Percentiles rank a stretch among this genome's conserved stretches.
Conservation (phyloP, 805 yeast genomes). For the Candida coquimbonensis region DNA sequence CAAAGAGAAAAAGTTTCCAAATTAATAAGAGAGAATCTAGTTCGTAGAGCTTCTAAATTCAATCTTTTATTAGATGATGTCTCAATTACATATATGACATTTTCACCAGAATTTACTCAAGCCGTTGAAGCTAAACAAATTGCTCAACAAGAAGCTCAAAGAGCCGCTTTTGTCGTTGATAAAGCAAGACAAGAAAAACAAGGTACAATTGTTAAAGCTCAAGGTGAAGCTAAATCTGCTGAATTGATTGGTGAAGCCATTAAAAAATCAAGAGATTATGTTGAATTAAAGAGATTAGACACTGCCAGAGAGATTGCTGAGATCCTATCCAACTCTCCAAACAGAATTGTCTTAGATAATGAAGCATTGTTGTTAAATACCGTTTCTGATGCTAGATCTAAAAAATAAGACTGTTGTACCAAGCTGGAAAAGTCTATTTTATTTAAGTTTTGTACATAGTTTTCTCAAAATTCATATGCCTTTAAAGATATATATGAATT, state of each 20-base stretch:
- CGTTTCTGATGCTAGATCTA: slow-evolving; percentile 62
- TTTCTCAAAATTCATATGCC: slow-evolving; percentile 1
- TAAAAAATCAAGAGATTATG: slow-evolving; percentile 92
- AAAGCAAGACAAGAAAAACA: slow-evolving; percentile 97
- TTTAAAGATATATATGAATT: not conserved
- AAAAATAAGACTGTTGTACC: slow-evolving; percentile 16
- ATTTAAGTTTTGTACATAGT: too few relatives aligned
- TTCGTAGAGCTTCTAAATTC: slow-evolving; percentile 87
- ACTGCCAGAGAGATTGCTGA: slow-evolving; percentile 94
- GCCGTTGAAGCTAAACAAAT: slow-evolving; percentile 99
- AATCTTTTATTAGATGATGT: slow-evolving; percentile 89
- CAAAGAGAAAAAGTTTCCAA: slow-evolving; percentile 95
- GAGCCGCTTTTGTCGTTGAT: slow-evolving; percentile 95
- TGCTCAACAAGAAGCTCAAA: slow-evolving; percentile 98
- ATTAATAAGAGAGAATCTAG: slow-evolving; percentile 82
- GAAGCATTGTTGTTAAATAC: slow-evolving; percentile 90
- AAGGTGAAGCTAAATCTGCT: slow-evolving; percentile 98
- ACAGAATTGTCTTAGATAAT: slow-evolving; percentile 84
- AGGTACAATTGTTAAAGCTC: slow-evolving; percentile 92
- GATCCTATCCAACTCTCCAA: slow-evolving; percentile 81
- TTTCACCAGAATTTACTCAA: slow-evolving; percentile 93
- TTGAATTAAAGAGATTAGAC: slow-evolving; percentile 92
- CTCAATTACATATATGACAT: slow-evolving; percentile 93
- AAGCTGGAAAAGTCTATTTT: too few relatives aligned
- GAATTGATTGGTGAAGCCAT: slow-evolving; percentile 98